Evolutionary conservation across 192 early-diverging fungal genomes (phyloP), one percentile per base, ranked within the genome.

Genomic region (Coemansia sp.): DNA sequence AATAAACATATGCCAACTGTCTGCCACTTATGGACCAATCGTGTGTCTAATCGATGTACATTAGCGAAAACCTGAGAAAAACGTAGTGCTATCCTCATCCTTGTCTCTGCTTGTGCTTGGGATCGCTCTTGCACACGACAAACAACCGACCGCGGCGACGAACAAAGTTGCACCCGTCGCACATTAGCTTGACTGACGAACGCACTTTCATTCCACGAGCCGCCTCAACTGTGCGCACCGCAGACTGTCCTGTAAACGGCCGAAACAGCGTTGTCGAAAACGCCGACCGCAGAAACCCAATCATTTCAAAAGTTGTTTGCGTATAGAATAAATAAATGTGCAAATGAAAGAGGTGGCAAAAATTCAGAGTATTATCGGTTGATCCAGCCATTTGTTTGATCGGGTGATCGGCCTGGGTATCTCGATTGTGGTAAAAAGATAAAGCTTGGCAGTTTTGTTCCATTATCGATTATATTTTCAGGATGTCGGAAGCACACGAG

Each of bases 61-160:
- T 35, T 35, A 35, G 32, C 32, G 22, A 52, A 51, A 24, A 52
- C 7, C 20, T 13, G 18, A 50, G 37, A 57, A 57, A 54, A 54
- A 24, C 3, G 11, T n/a, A 23, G 5, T 2, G 14, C 9, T 41
- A 2, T n/a, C 0, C 38, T 51, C 32, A 76, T 20, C 74, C 66
- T 56, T 75, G 95, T 68, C 89, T 84, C 74, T 98, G 95, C 86
- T 98, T 98, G 79, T 98, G 95, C 81, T 91, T 94, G 57, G 89
- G 87, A 71, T 96, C 92, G 75, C 92, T 90, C 76, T 81, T 89
- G 85, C 95, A 98, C 9, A 93, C 83, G 22, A 98, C 92, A 69
- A 91, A 89, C 24, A 98, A 78, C 45, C 85, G 88, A 45, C 94
- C 93, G 26, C 92, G 84, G 61, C 95, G 85, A 65, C 86, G 85